These are phyloP conservation scores for Dactylonectria estremocensis DNA, from an alignment of 2,329 filamentous ascomycete genomes.

Conservation along the genomic window DNA sequence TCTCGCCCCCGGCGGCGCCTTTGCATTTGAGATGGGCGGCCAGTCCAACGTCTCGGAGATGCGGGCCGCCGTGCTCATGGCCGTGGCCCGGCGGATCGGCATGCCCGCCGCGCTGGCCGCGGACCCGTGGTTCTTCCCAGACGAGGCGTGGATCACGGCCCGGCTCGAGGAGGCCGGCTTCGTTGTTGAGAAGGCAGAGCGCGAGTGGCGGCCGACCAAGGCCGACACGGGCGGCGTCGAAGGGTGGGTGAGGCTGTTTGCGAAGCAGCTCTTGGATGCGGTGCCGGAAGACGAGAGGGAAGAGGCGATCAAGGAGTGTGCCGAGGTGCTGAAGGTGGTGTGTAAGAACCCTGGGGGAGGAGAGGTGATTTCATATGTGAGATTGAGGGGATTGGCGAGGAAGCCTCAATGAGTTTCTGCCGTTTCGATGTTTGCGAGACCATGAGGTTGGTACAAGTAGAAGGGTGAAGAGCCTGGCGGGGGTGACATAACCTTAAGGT, in stretches of 20 bases:
- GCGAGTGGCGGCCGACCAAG: conserved; percentile 76
- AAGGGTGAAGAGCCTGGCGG: no score
- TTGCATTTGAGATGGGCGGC: conserved; percentile 81
- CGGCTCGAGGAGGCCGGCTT: conserved; percentile 63
- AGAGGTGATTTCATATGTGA: conserved; percentile 68
- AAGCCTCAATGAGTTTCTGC: conserved; percentile 49
- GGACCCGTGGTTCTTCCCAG: conserved; percentile 82
- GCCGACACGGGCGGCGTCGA: conserved; percentile 72
- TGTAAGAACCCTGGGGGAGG: conserved; percentile 71
- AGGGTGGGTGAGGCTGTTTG: conserved; percentile 78
- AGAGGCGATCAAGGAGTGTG: conserved; percentile 67
- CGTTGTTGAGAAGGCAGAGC: conserved; percentile 68
- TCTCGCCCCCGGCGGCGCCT: conserved; percentile 69
- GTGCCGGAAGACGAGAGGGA: conserved; percentile 65
- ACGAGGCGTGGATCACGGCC: conserved; percentile 70
- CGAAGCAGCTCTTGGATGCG: conserved; percentile 69
- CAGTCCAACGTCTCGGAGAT: conserved; percentile 78
- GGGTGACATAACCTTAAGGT: no score
- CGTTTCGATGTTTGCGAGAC: background rate
- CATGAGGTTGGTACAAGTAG: background rate
- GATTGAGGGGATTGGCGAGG: conserved; percentile 64
- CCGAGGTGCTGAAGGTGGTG: conserved; percentile 68
- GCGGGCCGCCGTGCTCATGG: conserved; percentile 69
- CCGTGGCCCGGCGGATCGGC: conserved; percentile 66
- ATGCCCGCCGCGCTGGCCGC: conserved; percentile 63